Conservation (phyloP, 352 stramenopile genomes). For the Phytophthora sansomeana region DNA sequence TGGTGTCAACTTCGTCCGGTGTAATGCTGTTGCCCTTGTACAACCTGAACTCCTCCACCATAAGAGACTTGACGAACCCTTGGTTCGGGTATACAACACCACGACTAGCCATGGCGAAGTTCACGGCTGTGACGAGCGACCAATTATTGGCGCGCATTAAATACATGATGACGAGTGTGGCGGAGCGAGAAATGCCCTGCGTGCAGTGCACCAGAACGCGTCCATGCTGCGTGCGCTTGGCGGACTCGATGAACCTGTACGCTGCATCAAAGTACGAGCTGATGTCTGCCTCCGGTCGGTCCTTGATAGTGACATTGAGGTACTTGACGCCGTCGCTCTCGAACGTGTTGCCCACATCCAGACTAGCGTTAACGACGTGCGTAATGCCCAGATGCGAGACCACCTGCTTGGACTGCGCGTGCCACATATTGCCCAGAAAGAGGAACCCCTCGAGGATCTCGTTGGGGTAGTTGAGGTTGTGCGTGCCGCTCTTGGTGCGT, state of each 20-base stretch:
- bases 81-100: conserved; percentile 87
- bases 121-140: conserved; percentile 85
- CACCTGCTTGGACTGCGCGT: conserved; percentile 81
- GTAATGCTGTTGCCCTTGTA: conserved; percentile 84
- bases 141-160: conserved; percentile 86
- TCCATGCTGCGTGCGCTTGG: conserved; percentile 78
- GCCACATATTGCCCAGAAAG: conserved; percentile 91
- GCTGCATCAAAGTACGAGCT: conserved; percentile 70
- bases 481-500: conserved; percentile 82
- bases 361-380: conserved; percentile 85
- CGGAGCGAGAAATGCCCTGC: conserved; percentile 85
- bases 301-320: conserved; percentile 84
- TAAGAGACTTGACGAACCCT: conserved; percentile 79
- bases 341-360: conserved; percentile 84
- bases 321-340: conserved; percentile 74
- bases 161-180: conserved; percentile 89
- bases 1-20: conserved; percentile 71
- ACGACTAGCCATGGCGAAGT: conserved; percentile 79
- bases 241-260: conserved; percentile 81
- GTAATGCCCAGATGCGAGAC: conserved; percentile 85
- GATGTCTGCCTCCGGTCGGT: conserved; percentile 78
- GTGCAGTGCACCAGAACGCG: conserved; percentile 87
- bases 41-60: conserved; percentile 78
- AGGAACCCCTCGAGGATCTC: conserved; percentile 89
- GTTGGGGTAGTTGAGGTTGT: conserved; percentile 91